phyloP scores from a whole-genome alignment of 2,329 filamentous ascomycete genomes.

The Hysterium pulicare region DNA sequence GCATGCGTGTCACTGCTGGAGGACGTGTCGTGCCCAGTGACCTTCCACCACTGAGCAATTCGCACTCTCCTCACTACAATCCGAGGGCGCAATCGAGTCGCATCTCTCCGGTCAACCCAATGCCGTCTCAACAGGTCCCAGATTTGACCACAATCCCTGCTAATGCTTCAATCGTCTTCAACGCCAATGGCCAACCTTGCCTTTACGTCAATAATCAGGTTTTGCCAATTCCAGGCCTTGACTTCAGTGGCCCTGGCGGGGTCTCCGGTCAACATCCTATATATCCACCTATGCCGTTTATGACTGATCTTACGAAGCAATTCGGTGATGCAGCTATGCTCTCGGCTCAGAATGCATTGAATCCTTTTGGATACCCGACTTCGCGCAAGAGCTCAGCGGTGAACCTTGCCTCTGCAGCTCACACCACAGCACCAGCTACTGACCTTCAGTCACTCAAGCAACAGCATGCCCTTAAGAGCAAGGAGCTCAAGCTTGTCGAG shows the following conservation, averaged over 20 bases:
- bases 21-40: constrained; percentile 52
- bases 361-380: constrained; percentile 3
- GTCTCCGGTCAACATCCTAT: background rate
- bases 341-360: constrained; percentile 8
- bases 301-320: constrained; percentile 17
- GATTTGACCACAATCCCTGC: constrained; percentile 17
- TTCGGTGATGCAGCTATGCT: constrained; percentile 7
- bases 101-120: constrained; percentile 18
- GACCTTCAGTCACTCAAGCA: constrained; percentile 25
- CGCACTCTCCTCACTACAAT: constrained; percentile 28
- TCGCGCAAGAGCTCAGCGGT: constrained; percentile 16
- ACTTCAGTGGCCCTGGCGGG: background rate
- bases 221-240: constrained; percentile 22
- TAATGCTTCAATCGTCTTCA: constrained; percentile 8
- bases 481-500: constrained; percentile 33
- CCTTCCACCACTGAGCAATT: constrained; percentile 28
- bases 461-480: constrained; percentile 28
- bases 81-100: constrained; percentile 24
- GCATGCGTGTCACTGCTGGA: constrained; percentile 50
- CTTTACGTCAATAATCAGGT: constrained; percentile 29
- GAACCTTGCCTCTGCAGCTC: background rate
- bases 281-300: constrained; percentile 5
- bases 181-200: constrained; percentile 25
- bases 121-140: constrained; percentile 21
- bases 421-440: constrained; percentile 10